These are phyloP conservation scores for Gossypioides kirkii DNA, from an alignment of 345 rosid species.

Conservation along the genomic window DNA sequence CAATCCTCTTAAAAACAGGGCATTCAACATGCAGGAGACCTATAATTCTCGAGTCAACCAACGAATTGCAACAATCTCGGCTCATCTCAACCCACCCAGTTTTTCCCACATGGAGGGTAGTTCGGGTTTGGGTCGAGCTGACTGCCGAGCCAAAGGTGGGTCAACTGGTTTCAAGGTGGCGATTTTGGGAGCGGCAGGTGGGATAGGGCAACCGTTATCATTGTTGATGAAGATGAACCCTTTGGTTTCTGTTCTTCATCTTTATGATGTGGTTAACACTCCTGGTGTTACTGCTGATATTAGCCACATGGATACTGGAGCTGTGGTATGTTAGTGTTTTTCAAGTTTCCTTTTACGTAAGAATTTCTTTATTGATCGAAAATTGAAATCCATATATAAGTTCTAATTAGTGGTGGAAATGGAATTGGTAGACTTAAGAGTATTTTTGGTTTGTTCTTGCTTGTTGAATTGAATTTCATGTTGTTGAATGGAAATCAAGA, in stretches of 20 bases:
- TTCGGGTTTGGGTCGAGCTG: conserved; percentile 39
- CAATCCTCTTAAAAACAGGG: not conserved
- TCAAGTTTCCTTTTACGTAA: not conserved
- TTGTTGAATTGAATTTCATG: not conserved
- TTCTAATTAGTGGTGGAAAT: not conserved
- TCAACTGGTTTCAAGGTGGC: conserved; percentile 89
- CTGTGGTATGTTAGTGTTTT: conserved; percentile 52
- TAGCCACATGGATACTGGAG: conserved; percentile 95
- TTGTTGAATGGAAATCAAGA: not conserved
- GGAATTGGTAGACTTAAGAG: not conserved
- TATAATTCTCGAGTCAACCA: conserved; percentile 37
- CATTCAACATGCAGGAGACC: conserved; percentile 21
- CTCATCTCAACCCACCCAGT: conserved; percentile 65
- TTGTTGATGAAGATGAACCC: conserved; percentile 98
- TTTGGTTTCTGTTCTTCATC: conserved; percentile 86
- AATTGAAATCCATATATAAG: not conserved
- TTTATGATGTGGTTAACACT: conserved; percentile 86
- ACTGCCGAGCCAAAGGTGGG: conserved; percentile 87
- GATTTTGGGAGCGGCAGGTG: conserved; percentile 92
- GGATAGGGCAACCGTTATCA: conserved; percentile 90
- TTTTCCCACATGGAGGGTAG: conserved; percentile 37
- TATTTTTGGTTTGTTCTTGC: too few relatives aligned
- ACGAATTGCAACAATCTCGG: conserved; percentile 72
- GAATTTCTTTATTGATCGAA: too few relatives aligned
- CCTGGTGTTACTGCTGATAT: conserved; percentile 96